Evolutionary conservation across 2,329 filamentous ascomycete species (phyloP).

Genomic region (Pseudonectria foliicola): DNA sequence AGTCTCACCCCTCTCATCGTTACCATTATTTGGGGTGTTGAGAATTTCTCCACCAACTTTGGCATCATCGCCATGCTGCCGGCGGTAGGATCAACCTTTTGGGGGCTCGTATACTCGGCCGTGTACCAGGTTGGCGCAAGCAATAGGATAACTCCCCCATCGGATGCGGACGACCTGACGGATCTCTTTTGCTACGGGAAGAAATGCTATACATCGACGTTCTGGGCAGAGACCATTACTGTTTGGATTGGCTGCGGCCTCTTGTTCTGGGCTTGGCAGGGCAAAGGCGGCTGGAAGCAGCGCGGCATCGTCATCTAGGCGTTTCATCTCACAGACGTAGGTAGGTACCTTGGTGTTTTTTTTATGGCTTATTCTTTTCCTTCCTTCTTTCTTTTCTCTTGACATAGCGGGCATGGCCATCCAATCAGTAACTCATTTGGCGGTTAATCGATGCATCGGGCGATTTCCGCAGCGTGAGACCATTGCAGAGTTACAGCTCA

Average conservation of each 20-base stretch:
- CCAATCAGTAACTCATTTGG: no score
- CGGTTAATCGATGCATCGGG: no score
- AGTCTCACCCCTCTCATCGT: conserved; percentile 85
- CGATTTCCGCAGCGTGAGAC: no score
- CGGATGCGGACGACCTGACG: conserved; percentile 26
- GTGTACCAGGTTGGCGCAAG: conserved; percentile 66
- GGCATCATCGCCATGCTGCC: conserved; percentile 91
- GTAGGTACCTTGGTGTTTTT: no score
- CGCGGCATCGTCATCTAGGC: conserved; percentile 61
- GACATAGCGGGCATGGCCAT: no score
- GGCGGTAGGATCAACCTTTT: conserved; percentile 78
- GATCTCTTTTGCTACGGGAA: conserved; percentile 71
- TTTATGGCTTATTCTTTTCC: no score
- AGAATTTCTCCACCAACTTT: conserved; percentile 98
- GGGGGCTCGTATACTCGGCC: conserved; percentile 81
- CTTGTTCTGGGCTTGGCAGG: conserved; percentile 77
- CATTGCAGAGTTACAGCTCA: no score
- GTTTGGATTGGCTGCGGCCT: conserved; percentile 70
- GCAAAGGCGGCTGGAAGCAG: conserved; percentile 65
- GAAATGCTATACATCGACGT: conserved; percentile 71
- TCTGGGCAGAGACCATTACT: conserved; percentile 78
- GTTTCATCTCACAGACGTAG: no score
- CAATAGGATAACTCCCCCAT: conserved; percentile 26
- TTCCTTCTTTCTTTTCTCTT: no score
- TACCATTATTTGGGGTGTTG: conserved; percentile 95